Conservation (phyloP, 2,329 filamentous ascomycete species). For the Alternaria arborescens region DNA sequence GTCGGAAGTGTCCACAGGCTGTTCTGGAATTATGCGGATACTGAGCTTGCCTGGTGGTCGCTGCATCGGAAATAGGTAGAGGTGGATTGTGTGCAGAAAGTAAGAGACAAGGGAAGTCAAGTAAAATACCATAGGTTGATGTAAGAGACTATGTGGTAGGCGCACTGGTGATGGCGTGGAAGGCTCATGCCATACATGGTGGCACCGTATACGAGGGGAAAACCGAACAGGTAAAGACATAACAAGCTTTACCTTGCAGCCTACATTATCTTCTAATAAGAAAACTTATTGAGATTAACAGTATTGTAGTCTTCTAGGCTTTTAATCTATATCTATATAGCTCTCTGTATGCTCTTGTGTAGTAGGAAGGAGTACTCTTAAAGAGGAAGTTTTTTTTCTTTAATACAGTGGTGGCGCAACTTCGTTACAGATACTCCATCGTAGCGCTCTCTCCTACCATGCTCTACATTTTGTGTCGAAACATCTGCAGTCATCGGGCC, state of each 20-base stretch:
- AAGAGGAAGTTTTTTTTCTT: no score
- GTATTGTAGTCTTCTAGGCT: no score
- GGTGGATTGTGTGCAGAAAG: background rate
- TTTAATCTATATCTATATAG: no score
- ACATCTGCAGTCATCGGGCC: background rate
- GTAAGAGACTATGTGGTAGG: background rate
- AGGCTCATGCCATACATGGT: background rate
- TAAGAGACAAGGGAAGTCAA: background rate
- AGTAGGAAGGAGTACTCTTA: no score
- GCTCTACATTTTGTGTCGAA: background rate
- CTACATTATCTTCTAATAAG: no score
- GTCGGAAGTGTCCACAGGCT: constrained; percentile 3
- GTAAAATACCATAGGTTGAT: background rate
- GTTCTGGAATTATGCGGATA: constrained; percentile 17
- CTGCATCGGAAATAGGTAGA: constrained; percentile 1
- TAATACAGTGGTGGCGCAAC: background rate
- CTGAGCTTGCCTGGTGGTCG: constrained; percentile 13
- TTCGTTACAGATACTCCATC: background rate
- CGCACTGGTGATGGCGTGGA: background rate
- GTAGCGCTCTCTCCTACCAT: background rate
- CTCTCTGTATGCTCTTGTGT: no score
- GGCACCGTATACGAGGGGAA: background rate
- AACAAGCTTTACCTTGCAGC: no score
- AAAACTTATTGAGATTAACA: no score
- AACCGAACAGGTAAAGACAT: no score